These are phyloP conservation scores for Keithomyces neogunnii DNA, from an alignment of 2,329 filamentous ascomycete genomes.

Conservation along the genomic window DNA sequence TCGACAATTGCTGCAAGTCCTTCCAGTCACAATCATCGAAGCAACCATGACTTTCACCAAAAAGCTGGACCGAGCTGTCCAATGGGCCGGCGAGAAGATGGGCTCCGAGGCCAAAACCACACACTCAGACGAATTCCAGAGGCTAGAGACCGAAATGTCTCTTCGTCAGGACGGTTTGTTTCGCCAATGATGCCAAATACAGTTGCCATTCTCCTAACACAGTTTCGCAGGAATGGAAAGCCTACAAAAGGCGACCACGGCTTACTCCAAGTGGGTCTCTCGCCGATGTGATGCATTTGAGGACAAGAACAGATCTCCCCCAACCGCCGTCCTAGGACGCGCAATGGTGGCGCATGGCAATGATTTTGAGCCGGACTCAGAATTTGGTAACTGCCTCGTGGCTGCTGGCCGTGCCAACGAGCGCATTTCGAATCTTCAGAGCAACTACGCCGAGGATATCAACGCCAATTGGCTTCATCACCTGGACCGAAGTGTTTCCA, in stretches of 20 bases:
- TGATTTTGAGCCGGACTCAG: slow-evolving; percentile 83
- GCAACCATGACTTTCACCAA: slow-evolving; percentile 54
- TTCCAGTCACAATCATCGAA: background rate
- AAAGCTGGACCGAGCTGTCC: slow-evolving; percentile 90
- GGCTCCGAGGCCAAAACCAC: slow-evolving; percentile 81
- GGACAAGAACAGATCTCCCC: slow-evolving; percentile 79
- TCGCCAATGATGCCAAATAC: background rate
- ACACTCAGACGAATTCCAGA: slow-evolving; percentile 85
- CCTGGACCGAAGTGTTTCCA: slow-evolving; percentile 78
- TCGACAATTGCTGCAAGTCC: background rate
- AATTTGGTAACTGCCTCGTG: slow-evolving; percentile 81
- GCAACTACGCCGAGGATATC: slow-evolving; percentile 69
- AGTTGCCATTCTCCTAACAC: background rate
- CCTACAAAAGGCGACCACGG: slow-evolving; percentile 75
- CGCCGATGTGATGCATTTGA: slow-evolving; percentile 72
- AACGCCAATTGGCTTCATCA: slow-evolving; percentile 83
- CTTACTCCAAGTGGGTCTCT: slow-evolving; percentile 80
- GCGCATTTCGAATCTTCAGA: slow-evolving; percentile 75
- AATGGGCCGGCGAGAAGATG: slow-evolving; percentile 98
- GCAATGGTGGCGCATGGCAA: slow-evolving; percentile 86
- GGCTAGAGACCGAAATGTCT: slow-evolving; percentile 81
- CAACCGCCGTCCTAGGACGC: slow-evolving; percentile 69
- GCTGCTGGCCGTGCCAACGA: slow-evolving; percentile 80
- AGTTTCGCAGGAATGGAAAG: slow-evolving; percentile 70
- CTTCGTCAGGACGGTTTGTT: slow-evolving; percentile 73